Conservation (phyloP, 2,329 filamentous ascomycete genomes). For the Tolypocladium pustulatum region DNA sequence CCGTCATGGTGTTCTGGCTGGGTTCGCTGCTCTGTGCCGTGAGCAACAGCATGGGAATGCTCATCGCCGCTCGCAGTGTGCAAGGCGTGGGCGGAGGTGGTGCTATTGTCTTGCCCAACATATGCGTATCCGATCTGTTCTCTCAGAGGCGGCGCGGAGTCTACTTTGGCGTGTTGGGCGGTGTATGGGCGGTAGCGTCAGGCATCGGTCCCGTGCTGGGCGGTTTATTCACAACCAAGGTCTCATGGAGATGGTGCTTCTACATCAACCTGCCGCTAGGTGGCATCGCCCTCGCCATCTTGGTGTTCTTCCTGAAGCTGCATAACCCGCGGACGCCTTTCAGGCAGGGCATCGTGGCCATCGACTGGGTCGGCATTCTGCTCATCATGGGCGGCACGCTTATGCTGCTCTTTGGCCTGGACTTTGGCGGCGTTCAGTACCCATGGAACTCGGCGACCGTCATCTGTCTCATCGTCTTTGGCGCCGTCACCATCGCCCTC, state of each 20-base stretch:
- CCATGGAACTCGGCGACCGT: conserved; percentile 69
- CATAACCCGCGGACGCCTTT: conserved; percentile 58
- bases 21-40: conserved; percentile 45
- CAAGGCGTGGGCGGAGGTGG: conserved; percentile 49
- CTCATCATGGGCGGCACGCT: conserved; percentile 66
- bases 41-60: conserved; percentile 36
- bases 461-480: conserved; percentile 69
- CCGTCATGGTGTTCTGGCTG: conserved; percentile 42
- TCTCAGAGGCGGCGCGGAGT: conserved; percentile 38
- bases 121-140: conserved; percentile 46
- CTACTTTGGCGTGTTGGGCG: conserved; percentile 42
- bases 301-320: conserved; percentile 55
- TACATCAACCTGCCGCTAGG: conserved; percentile 50
- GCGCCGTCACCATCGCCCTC: conserved; percentile 47
- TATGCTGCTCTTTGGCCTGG: conserved; percentile 78
- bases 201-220: conserved; percentile 58
- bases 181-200: conserved; percentile 54
- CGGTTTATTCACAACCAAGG: conserved; percentile 54
- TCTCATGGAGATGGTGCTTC: conserved; percentile 62
- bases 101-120: conserved; percentile 49
- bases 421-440: conserved; percentile 67
- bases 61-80: conserved; percentile 44
- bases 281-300: conserved; percentile 34
- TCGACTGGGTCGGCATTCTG: conserved; percentile 46
- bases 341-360: conserved; percentile 49